Conservation (phyloP, 768 basidiomycete genomes). For the Collybia nuda region DNA sequence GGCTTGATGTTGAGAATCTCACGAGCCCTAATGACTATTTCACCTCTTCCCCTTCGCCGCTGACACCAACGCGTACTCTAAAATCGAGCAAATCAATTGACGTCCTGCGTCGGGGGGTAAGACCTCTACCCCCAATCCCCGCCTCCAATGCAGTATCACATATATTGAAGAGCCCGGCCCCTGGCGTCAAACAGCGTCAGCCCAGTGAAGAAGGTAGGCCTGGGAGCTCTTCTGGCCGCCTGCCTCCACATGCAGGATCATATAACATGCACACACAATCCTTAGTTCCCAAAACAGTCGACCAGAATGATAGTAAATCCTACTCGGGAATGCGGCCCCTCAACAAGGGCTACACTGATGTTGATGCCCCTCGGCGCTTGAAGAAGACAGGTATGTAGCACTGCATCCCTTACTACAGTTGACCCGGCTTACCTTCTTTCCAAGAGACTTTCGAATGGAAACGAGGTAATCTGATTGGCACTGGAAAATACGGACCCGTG, state of each 20-base stretch:
- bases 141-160: constrained; percentile 10
- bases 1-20: too few relatives aligned
- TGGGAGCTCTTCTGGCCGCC: too few relatives aligned
- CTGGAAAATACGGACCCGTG: constrained; percentile 93
- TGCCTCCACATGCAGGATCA: too few relatives aligned
- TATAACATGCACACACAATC: too few relatives aligned
- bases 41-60: not conserved
- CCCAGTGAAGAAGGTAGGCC: not conserved
- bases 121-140: constrained; percentile 21
- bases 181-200: not conserved
- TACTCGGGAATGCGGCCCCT: too few relatives aligned
- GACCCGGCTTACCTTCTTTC: constrained; percentile 7
- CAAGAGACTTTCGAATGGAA: constrained; percentile 95
- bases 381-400: constrained; percentile 10
- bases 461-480: constrained; percentile 93
- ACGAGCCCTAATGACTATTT: too few relatives aligned
- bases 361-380: not conserved
- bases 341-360: not conserved
- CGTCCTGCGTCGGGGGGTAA: constrained; percentile 14
- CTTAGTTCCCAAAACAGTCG: too few relatives aligned
- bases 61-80: constrained; percentile 1
- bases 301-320: too few relatives aligned
- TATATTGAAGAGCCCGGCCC: not conserved
- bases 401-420: constrained; percentile 3
- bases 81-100: constrained; percentile 4